phyloP scores from a whole-genome alignment of 2,329 filamentous ascomycete species.

The Sclerotinia nivalis region DNA sequence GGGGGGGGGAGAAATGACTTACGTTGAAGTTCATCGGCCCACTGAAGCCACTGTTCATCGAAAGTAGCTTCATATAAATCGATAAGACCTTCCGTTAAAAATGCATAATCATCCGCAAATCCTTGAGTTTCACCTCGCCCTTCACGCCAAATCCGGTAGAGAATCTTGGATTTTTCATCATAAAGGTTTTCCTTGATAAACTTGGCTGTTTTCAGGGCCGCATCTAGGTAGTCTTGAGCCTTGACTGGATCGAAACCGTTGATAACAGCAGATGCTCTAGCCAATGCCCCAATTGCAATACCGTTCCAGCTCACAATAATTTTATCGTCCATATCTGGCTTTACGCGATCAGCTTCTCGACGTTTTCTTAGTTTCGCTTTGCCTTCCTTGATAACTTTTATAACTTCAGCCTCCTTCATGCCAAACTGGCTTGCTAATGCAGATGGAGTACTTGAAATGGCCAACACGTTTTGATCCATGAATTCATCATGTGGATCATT shows the following conservation, averaged over 20 bases:
- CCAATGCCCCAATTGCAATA: slow-evolving; percentile 80
- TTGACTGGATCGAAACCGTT: slow-evolving; percentile 57
- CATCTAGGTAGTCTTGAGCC: slow-evolving; percentile 60
- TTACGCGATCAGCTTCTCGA: slow-evolving; percentile 70
- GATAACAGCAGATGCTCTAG: slow-evolving; percentile 71
- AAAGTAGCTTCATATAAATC: slow-evolving; percentile 83
- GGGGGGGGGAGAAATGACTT: slow-evolving; percentile 37
- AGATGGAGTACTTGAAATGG: slow-evolving; percentile 65
- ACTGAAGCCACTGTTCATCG: slow-evolving; percentile 72
- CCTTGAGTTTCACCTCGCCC: slow-evolving; percentile 64
- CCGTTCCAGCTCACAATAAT: slow-evolving; percentile 87
- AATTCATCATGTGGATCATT: slow-evolving; percentile 93
- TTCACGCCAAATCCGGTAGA: slow-evolving; percentile 75
- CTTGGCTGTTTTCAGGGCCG: slow-evolving; percentile 65
- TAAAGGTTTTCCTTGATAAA: slow-evolving; percentile 78
- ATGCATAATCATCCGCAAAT: slow-evolving; percentile 95
- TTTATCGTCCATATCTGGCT: slow-evolving; percentile 83
- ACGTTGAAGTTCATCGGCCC: slow-evolving; percentile 80
- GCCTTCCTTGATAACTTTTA: slow-evolving; percentile 65
- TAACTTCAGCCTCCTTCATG: slow-evolving; percentile 67
- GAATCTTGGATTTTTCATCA: slow-evolving; percentile 58
- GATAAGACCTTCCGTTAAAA: slow-evolving; percentile 77
- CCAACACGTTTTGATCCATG: slow-evolving; percentile 87
- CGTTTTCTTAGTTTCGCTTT: slow-evolving; percentile 68
- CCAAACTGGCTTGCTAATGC: slow-evolving; percentile 75